Evolutionary conservation across 768 basidiomycete genomes (phyloP).

Genomic region (Suillus bovinus): DNA sequence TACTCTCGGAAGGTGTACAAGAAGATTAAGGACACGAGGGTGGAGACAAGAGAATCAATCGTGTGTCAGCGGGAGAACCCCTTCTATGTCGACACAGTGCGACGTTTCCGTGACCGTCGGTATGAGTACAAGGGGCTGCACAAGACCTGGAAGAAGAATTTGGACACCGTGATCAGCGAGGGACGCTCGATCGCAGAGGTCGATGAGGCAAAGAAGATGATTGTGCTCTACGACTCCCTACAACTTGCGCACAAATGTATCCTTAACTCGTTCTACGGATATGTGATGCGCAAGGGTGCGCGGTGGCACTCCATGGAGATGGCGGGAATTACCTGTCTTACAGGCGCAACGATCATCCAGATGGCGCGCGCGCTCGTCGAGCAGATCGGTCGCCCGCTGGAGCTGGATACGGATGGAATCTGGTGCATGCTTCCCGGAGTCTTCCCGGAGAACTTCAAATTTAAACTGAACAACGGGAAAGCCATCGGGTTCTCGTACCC

Average conservation of each 20-base stretch:
- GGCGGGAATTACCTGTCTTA: constrained; percentile 98
- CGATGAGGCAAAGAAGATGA: constrained; percentile 98
- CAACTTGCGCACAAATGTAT: constrained; percentile 99
- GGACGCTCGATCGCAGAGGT: constrained; percentile 80
- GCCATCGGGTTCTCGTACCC: constrained; percentile 90
- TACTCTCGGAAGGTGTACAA: constrained; percentile 99
- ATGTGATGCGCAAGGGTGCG: constrained; percentile 99
- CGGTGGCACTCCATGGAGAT: constrained; percentile 99
- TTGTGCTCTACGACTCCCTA: constrained; percentile 96
- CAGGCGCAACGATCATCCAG: constrained; percentile 97
- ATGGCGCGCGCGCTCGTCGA: constrained; percentile 98
- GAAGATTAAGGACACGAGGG: constrained; percentile 96
- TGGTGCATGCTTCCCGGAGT: constrained; percentile 99
- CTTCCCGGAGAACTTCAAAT: constrained; percentile 98
- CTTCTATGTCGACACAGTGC: constrained; percentile 98
- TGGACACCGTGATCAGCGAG: constrained; percentile 71
- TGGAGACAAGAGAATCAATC: constrained; percentile 91
- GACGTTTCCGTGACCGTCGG: constrained; percentile 93
- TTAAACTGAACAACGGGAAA: constrained; percentile 88
- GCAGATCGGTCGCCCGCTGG: constrained; percentile 95
- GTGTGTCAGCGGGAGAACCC: constrained; percentile 98
- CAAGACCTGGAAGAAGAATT: constrained; percentile 99
- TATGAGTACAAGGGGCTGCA: constrained; percentile 99
- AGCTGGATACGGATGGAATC: constrained; percentile 98
- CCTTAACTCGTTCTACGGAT: constrained; percentile 99